These are phyloP conservation scores for Quercus phellos DNA, from an alignment of 331 rosid genomes.

Conservation along the genomic window DNA sequence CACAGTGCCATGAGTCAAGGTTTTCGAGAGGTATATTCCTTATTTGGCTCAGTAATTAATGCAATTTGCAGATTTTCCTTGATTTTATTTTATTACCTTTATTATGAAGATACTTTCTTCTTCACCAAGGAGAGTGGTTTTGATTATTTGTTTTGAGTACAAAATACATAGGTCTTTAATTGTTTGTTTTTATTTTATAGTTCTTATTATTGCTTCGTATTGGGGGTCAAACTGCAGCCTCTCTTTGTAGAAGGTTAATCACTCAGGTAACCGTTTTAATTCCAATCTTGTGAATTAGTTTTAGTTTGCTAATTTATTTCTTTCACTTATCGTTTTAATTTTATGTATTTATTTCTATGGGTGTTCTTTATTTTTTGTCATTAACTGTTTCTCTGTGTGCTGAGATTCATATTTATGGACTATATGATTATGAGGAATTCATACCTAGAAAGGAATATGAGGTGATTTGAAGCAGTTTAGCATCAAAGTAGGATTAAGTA, in stretches of 20 bases:
- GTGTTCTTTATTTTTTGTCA: background rate
- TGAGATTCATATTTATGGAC: background rate
- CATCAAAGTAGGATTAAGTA: background rate
- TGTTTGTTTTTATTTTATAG: background rate
- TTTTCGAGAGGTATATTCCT: constrained; percentile 14
- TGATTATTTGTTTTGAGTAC: background rate
- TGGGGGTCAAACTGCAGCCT: constrained; percentile 16
- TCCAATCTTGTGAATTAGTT: background rate
- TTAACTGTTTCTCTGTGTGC: background rate
- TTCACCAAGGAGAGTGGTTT: constrained; percentile 3
- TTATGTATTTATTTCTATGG: background rate
- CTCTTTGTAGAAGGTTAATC: constrained; percentile 16
- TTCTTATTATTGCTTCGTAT: constrained; percentile 10
- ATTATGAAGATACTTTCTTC: background rate
- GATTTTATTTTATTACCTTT: constrained; percentile 11
- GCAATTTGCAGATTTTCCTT: constrained; percentile 5
- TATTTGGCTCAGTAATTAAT: constrained; percentile 16
- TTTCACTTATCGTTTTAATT: background rate
- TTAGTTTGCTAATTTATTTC: background rate
- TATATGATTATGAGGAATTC: background rate
- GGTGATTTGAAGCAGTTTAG: background rate
- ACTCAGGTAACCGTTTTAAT: constrained; percentile 24
- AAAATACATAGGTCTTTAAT: background rate
- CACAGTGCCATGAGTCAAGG: background rate
- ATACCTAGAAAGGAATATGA: background rate